These are phyloP conservation scores for Rhodotorula diobovata DNA, from an alignment of 768 basidiomycete species.

Conservation along the genomic window DNA sequence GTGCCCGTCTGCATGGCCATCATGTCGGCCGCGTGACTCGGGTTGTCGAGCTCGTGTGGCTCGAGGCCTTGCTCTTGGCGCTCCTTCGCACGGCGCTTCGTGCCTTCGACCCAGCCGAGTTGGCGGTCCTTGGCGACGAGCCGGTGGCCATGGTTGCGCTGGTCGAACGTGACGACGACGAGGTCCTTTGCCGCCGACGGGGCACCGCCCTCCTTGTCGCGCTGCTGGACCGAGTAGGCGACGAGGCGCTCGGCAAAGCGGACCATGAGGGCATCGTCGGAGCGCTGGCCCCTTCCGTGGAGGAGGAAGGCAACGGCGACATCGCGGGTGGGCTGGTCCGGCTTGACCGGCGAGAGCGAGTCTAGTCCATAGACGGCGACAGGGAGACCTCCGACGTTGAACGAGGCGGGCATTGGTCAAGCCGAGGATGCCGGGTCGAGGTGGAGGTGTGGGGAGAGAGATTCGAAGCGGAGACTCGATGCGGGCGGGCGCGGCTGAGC, in stretches of 20 bases:
- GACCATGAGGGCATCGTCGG: conserved; percentile 44
- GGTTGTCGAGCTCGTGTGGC: conserved; percentile 20
- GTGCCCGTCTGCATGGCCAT: conserved; percentile 59
- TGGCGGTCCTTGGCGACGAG: conserved; percentile 50
- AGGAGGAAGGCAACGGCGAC: conserved; percentile 52
- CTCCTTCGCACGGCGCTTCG: conserved; percentile 45
- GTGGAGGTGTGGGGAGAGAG: not conserved
- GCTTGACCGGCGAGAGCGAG: not conserved
- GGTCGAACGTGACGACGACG: conserved; percentile 55
- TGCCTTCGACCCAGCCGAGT: conserved; percentile 48
- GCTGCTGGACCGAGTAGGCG: conserved; percentile 36
- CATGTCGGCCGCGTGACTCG: conserved; percentile 51
- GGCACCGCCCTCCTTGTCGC: too few species aligned
- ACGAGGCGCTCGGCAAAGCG: conserved; percentile 48
- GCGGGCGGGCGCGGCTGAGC: too few species aligned
- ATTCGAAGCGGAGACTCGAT: too few species aligned
- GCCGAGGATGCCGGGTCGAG: not conserved
- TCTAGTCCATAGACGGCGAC: conserved; percentile 28
- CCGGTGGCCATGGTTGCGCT: conserved; percentile 56
- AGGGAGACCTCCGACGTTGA: conserved; percentile 27
- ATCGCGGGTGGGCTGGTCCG: not conserved
- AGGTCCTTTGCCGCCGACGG: conserved; percentile 46
- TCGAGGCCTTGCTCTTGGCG: conserved; percentile 53
- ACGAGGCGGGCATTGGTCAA: not conserved
- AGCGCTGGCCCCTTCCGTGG: conserved; percentile 52